A percentile compares a stretch with the other conserved stretches of the same genome.
Conservation (phyloP, 2,329 filamentous ascomycete species). For the Penicillium occitanis region DNA sequence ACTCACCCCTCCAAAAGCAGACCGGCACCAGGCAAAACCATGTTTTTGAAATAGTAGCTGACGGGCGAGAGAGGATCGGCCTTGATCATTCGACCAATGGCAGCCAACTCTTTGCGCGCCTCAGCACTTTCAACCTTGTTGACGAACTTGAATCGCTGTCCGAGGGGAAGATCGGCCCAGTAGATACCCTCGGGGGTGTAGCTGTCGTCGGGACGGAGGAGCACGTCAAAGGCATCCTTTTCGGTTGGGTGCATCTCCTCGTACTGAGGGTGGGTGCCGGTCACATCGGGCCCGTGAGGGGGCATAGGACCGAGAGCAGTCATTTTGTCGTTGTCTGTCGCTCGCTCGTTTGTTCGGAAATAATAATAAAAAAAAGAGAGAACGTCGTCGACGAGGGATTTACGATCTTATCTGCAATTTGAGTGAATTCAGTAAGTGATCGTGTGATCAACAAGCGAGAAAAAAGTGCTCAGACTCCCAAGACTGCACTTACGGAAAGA, state of each 20-base stretch:
- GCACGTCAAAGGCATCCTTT: slow-evolving; percentile 67
- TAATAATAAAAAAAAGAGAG: not conserved
- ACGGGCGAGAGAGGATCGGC: slow-evolving; percentile 79
- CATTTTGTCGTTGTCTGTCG: slow-evolving; percentile 27
- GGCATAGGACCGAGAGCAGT: slow-evolving; percentile 42
- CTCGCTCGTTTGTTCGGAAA: not conserved
- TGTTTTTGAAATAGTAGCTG: slow-evolving; percentile 84
- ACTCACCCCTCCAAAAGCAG: slow-evolving; percentile 78
- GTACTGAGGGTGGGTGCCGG: slow-evolving; percentile 44
- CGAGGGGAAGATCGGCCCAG: slow-evolving; percentile 82
- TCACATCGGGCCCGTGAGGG: slow-evolving; percentile 51
- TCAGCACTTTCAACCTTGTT: slow-evolving; percentile 70
- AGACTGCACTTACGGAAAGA: slow-evolving; percentile 11
- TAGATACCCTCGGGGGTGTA: slow-evolving; percentile 81
- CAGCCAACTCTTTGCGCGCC: slow-evolving; percentile 63
- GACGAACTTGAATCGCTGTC: slow-evolving; percentile 73
- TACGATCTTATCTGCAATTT: not conserved
- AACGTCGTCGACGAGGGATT: not conserved
- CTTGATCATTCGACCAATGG: slow-evolving; percentile 78
- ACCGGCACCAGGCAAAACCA: slow-evolving; percentile 87
- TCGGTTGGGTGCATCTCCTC: slow-evolving; percentile 59
- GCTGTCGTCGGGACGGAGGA: slow-evolving; percentile 85
- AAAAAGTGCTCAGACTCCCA: not conserved
- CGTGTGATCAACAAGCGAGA: not conserved
- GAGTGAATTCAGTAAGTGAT: not conserved